Percentiles rank a stretch among this genome's conserved stretches.
These are phyloP conservation scores for Salvia splendens DNA, from an alignment of 257 asterid species.

Conservation along the genomic window DNA sequence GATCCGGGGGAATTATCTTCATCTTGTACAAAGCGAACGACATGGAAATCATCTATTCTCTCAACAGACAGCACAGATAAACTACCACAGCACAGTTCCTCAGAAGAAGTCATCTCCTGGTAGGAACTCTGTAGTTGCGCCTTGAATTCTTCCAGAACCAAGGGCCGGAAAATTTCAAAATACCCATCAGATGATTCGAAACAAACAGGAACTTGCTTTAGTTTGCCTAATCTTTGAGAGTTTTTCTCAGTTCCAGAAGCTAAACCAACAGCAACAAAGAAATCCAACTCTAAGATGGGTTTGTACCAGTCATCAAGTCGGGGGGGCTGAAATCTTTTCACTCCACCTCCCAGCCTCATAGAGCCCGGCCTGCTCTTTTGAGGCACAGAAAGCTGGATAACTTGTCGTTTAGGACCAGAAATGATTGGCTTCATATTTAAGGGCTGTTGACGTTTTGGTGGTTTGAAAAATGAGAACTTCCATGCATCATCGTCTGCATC, in stretches of 20 bases:
- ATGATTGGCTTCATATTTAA: conserved; percentile 45
- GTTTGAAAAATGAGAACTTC: conserved; percentile 75
- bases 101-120: conserved; percentile 73
- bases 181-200: conserved; percentile 82
- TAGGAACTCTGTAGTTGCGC: conserved; percentile 88
- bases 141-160: conserved; percentile 90
- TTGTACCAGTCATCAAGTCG: conserved; percentile 92
- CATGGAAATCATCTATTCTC: conserved; percentile 87
- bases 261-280: conserved; percentile 78
- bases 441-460: conserved; percentile 53
- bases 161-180: conserved; percentile 83
- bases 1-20: conserved; percentile 53
- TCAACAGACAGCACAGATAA: conserved; percentile 89
- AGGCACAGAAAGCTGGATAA: conserved; percentile 77
- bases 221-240: conserved; percentile 47
- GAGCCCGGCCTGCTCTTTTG: conserved; percentile 51
- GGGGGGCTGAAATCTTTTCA: conserved; percentile 75
- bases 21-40: conserved; percentile 86
- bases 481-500: conserved; percentile 63
- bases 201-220: conserved; percentile 85
- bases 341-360: conserved; percentile 53
- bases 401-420: conserved; percentile 75
- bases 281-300: conserved; percentile 78
- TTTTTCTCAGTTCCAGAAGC: conserved; percentile 54
- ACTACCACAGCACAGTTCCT: conserved; percentile 67